These are phyloP conservation scores for Kickxella alabastrina DNA, from an alignment of 192 early-diverging fungal species.

Conservation along the genomic window DNA sequence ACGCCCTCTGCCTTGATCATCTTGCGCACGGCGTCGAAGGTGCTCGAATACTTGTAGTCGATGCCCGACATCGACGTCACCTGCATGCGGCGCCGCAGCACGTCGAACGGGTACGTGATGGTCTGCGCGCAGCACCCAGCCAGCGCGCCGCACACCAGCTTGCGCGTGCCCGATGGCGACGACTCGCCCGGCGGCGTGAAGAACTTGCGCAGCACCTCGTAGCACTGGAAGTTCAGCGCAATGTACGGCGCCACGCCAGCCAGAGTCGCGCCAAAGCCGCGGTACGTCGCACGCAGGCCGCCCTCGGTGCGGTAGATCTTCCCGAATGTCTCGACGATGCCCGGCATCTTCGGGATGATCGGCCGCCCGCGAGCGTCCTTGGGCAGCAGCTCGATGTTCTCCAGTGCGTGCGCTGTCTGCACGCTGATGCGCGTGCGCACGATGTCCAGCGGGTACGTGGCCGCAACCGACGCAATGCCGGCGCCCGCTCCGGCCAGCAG, in stretches of 20 bases:
- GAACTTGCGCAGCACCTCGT: constrained; percentile 69
- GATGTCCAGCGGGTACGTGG: constrained; percentile 77
- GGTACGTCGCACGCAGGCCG: constrained; percentile 68
- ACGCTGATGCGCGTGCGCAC: constrained; percentile 74
- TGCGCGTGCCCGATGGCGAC: constrained; percentile 58
- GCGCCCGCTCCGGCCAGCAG: constrained; percentile 71
- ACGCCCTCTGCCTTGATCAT: constrained; percentile 68
- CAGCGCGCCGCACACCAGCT: constrained; percentile 69
- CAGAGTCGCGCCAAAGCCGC: constrained; percentile 69
- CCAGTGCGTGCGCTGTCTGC: constrained; percentile 61
- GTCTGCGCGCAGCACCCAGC: constrained; percentile 80
- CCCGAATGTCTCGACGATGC: constrained; percentile 64
- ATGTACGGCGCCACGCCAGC: constrained; percentile 78
- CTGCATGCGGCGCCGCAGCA: constrained; percentile 75
- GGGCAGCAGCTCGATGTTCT: constrained; percentile 37
- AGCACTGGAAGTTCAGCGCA: constrained; percentile 77
- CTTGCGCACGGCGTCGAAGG: constrained; percentile 62
- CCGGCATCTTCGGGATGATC: constrained; percentile 60
- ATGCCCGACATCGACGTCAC: constrained; percentile 68
- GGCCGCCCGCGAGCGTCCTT: constrained; percentile 49
- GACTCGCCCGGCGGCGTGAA: constrained; percentile 60
- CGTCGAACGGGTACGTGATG: constrained; percentile 76
- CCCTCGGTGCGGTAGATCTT: constrained; percentile 67
- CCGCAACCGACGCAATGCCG: constrained; percentile 71
- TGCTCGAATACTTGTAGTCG: constrained; percentile 67